Conservation (phyloP, 257 asterid species). For the Thymus quinquecostatus region DNA sequence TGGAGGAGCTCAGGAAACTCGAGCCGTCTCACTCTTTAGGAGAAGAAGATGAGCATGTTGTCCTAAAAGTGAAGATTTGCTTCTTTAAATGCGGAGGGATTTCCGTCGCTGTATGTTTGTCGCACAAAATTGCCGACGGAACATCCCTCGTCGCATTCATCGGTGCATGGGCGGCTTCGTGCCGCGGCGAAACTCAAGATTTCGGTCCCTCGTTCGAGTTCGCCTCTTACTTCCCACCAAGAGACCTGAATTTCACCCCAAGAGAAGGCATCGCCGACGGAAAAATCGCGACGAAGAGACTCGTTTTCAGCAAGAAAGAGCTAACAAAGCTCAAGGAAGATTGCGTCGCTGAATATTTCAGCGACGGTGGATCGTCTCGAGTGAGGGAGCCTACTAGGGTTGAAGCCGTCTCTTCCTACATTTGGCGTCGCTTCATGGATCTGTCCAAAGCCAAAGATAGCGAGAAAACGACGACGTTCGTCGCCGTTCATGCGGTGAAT, state of each 20-base stretch:
- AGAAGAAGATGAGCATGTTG: neutral
- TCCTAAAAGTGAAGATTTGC: conserved; percentile 5
- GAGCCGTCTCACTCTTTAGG: neutral
- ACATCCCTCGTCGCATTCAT: conserved; percentile 6
- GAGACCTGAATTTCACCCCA: neutral
- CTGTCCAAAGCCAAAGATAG: neutral
- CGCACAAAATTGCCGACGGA: conserved; percentile 24
- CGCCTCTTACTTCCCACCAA: neutral
- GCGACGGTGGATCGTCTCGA: too few relatives aligned
- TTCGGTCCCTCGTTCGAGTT: neutral
- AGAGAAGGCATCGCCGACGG: neutral
- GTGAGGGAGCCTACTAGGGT: conserved; percentile 8
- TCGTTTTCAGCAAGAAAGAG: conserved; percentile 11
- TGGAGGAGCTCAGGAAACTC: conserved; percentile 24
- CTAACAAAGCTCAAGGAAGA: neutral
- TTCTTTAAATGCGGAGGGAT: conserved; percentile 21
- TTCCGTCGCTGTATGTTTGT: neutral
- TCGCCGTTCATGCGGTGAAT: conserved; percentile 23
- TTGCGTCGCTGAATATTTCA: neutral
- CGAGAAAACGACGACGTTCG: conserved; percentile 3
- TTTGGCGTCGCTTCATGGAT: conserved; percentile 19
- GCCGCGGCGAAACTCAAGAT: neutral
- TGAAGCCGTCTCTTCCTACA: conserved; percentile 21
- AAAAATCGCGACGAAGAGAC: conserved; percentile 7
- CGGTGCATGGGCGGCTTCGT: conserved; percentile 25